phyloP scores from a whole-genome alignment of 2,329 filamentous ascomycete species.

The Claviceps cyperi region DNA sequence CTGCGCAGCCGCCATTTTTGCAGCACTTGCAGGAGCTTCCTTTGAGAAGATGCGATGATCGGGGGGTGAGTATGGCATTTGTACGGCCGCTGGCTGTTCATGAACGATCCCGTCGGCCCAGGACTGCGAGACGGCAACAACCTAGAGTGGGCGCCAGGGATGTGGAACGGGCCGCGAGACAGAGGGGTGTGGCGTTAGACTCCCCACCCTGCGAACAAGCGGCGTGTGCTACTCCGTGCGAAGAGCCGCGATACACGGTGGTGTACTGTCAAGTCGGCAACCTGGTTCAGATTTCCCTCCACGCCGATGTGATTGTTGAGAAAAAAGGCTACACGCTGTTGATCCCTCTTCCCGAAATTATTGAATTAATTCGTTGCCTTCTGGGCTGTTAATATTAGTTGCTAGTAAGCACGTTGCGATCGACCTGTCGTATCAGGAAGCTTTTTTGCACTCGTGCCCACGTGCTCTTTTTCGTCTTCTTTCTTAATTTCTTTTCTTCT shows the following conservation, averaged over 20 bases:
- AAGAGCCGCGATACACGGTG: neutral
- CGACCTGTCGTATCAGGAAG: conserved; percentile 5
- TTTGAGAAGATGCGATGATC: conserved; percentile 36
- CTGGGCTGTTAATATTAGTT: neutral
- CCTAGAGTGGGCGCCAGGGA: conserved; percentile 10
- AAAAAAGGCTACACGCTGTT: neutral
- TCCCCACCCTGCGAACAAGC: neutral
- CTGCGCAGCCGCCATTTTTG: conserved; percentile 49
- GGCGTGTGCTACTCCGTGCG: neutral
- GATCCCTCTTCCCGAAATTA: conserved; percentile 1
- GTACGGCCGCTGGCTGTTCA: conserved; percentile 9
- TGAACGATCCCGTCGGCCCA: neutral
- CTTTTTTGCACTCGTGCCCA: neutral
- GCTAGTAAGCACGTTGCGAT: conserved; percentile 1
- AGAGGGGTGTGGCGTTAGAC: conserved; percentile 7
- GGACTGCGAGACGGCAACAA: neutral
- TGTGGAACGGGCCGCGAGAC: conserved; percentile 7
- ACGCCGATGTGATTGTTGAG: neutral
- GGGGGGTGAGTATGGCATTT: conserved; percentile 56
- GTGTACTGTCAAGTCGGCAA: neutral
- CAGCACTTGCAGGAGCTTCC: conserved; percentile 29
- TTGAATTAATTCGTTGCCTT: neutral
- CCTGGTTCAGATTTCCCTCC: conserved; percentile 8
- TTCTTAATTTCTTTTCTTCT: neutral
- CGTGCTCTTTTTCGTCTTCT: neutral